These are phyloP conservation scores for Tuber brumale DNA, from an alignment of 495 filamentous ascomycete species.

Conservation along the genomic window DNA sequence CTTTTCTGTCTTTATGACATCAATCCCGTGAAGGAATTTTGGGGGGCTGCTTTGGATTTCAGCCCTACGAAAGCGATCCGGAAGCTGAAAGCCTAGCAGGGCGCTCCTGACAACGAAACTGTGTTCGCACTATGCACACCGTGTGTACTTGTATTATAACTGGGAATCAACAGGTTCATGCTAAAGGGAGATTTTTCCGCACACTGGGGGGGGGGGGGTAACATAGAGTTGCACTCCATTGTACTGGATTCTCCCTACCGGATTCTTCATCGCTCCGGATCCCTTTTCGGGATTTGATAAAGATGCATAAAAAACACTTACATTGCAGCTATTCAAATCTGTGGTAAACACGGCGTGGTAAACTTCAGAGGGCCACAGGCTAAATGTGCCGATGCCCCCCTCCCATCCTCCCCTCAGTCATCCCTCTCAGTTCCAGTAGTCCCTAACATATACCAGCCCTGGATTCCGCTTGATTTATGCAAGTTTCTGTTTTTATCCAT, in stretches of 20 bases:
- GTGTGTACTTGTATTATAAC: too few species aligned
- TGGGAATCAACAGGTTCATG: background rate
- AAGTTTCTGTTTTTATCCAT: too few species aligned
- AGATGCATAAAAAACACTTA: too few species aligned
- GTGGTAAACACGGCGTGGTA: background rate
- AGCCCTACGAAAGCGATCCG: background rate
- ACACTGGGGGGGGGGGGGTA: background rate
- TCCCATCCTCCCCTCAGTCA: too few species aligned
- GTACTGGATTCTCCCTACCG: background rate
- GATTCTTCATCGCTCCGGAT: too few species aligned
- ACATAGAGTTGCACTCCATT: background rate
- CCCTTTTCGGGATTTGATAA: background rate
- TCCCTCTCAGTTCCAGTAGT: too few species aligned
- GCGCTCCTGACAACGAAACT: background rate
- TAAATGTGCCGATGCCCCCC: too few species aligned
- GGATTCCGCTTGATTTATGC: too few species aligned
- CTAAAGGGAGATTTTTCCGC: background rate
- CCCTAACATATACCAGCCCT: too few species aligned
- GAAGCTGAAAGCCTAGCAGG: too few species aligned
- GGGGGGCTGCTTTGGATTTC: background rate
- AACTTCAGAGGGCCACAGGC: background rate
- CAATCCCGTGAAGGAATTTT: background rate
- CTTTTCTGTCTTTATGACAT: background rate
- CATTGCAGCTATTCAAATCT: background rate
- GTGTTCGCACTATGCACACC: background rate